Evolutionary conservation across 1,284 basidiomycete species (phyloP), one percentile per base, ranked within the genome.

Genomic region (Pseudozyma thailandica): DNA sequence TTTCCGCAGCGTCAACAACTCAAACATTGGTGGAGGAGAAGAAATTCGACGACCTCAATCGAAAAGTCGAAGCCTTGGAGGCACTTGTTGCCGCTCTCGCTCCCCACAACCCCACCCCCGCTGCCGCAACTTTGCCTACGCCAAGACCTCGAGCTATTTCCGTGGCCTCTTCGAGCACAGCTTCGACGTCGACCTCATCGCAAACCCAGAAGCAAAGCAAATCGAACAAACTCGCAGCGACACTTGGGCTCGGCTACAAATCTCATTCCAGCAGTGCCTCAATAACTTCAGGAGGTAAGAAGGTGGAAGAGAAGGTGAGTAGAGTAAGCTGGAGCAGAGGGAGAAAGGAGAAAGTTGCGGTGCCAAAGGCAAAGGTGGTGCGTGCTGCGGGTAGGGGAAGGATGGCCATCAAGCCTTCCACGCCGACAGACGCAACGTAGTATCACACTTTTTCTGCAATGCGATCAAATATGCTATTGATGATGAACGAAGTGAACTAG

Each of bases 241-340:
- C 39, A 4, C 21, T 41, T 9, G 39, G 39, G 13, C 10, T 41
- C 9, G 10, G 39, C n/a, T n/a, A n/a, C 33, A 60, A 50, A 35
- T 6, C 15, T 16, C 33, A 7, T 35, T 35, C 33, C 6, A 35
- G 8, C 33, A 16, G 13, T 7, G 8, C n/a, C 33, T 35, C 33
- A n/a, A 8, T 15, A 7, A 31, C 30, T 15, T 8, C 7, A 31
- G 7, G 8, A 31, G 30, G 8, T 8, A 15, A 31, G 30, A 31
- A 15, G 8, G 53, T 1, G 27, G 54, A 1, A 47, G 42, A 16
- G 39, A 53, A 30, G n/a, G 48, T 12, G 35, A 26, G 45, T 6
- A 53, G 61, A 8, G 58, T 72, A 9, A 74, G 69, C 26, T 66
- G 62, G 68, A 58, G 61, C 21, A 21, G 60, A 13, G 71, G 66